A percentile compares a stretch with the other conserved stretches of the same genome.
phyloP scores from a whole-genome alignment of 2,329 filamentous ascomycete genomes.

The Epichloe sp. region DNA sequence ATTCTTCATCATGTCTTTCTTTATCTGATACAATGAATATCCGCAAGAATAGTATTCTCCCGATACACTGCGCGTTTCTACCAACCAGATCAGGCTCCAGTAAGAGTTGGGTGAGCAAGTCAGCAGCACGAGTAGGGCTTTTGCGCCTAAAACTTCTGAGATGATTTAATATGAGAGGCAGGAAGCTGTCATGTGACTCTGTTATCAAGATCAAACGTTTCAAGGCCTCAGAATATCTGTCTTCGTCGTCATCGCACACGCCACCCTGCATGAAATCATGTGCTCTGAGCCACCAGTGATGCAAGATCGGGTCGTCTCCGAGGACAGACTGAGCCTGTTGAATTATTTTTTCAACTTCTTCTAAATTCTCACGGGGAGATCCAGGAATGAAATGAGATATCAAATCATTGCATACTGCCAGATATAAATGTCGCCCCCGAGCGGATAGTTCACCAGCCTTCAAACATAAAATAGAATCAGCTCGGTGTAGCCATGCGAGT shows the following conservation, averaged over 20 bases:
- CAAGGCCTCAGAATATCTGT: conserved; percentile 40
- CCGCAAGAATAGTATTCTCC: conserved; percentile 54
- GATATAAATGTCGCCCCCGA: conserved; percentile 49
- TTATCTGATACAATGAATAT: conserved; percentile 49
- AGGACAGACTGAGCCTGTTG: conserved; percentile 48
- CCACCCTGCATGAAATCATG: conserved; percentile 36
- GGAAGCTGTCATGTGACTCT: conserved; percentile 46
- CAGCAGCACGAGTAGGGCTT: conserved; percentile 33
- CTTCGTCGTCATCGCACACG: conserved; percentile 27
- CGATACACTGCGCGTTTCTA: conserved; percentile 46
- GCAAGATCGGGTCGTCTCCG: conserved; percentile 50
- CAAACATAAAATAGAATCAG: conserved; percentile 42
- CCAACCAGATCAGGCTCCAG: conserved; percentile 37
- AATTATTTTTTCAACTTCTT: conserved; percentile 45
- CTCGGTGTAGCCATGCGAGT: conserved; percentile 60
- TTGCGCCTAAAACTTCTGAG: conserved; percentile 49
- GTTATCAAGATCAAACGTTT: conserved; percentile 46
- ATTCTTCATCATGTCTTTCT: conserved; percentile 16
- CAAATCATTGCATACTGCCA: conserved; percentile 52
- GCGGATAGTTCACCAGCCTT: conserved; percentile 41
- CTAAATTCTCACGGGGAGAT: conserved; percentile 27
- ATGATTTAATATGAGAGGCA: conserved; percentile 55
- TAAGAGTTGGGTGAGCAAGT: conserved; percentile 52
- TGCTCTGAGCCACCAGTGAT: conserved; percentile 56
- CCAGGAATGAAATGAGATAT: conserved; percentile 41